Base-by-base conservation (phyloP, 225 moss, liverwort and hornwort species). In the Neckera pumila region DNA sequence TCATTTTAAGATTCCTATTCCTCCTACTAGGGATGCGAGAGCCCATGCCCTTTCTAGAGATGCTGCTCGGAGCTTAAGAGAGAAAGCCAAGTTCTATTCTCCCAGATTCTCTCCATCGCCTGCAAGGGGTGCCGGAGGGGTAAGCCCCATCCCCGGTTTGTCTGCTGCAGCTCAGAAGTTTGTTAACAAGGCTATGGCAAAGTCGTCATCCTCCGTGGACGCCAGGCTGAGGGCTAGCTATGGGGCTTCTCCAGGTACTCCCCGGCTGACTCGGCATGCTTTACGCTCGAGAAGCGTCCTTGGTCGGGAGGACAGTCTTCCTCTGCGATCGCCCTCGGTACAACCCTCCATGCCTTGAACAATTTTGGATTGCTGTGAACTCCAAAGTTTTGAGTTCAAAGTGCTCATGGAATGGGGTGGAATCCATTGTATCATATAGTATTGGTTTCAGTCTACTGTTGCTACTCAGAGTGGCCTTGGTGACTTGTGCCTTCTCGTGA, bases 141-240 rank as follows among this genome's bases (percentile, higher is more conserved):
- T 88, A 72, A 96, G 96, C 90, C 99, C 93, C 38, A 90, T 91
- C 53, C 94, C 93, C 64, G 93, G 91, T 57, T 92, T 97, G 58
- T 99, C 99, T 80, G 99, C 95, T 71, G 99, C 99, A 63, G 99
- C 99, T 72, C 99, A 96, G 90, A 99, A 99, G 89, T 96, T 99
- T 72, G 96, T 99, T 10, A 99, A 90, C 89, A 97, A 96, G 92
- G 97, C 97, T 40, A 99, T 99, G 94, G 96, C 99, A 7, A 99
- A 97, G 85, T 93, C 93, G 60, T 93, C 90, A 70, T 94, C 97
- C 73, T 91, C 96, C 17, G 99, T 99, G 79, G 99, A 97, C 91
- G 93, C 97, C n/a, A 93, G 97, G 85, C 92, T 99, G 92, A 95
- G 99, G 84, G 99, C 99, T 11, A 99, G 97, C 89, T 99, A 99